These are phyloP conservation scores for Tuber indicum DNA, from an alignment of 495 filamentous ascomycete genomes.

Conservation along the genomic window DNA sequence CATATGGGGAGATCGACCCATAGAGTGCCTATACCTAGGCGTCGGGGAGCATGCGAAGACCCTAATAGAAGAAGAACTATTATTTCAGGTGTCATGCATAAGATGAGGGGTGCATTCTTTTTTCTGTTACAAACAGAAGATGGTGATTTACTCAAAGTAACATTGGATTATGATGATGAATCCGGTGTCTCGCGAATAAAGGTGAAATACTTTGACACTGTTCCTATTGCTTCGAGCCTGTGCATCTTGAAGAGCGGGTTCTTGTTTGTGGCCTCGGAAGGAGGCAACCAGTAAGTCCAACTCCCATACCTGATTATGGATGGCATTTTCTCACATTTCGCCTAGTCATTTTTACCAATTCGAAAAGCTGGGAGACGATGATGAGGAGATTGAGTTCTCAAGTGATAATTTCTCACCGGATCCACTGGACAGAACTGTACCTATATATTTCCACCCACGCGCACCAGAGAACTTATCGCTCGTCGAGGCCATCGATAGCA, in stretches of 20 bases:
- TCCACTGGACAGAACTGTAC: conserved; percentile 57
- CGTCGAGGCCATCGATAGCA: conserved; percentile 75
- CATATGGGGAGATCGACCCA: conserved; percentile 88
- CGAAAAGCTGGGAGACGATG: conserved; percentile 94
- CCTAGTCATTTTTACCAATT: conserved; percentile 81
- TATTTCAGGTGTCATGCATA: conserved; percentile 89
- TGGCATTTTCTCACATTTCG: conserved; percentile 12
- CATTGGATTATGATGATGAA: conserved; percentile 83
- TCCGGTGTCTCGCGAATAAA: conserved; percentile 71
- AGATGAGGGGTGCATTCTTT: conserved; percentile 94
- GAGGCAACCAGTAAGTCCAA: conserved; percentile 62
- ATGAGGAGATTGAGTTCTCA: conserved; percentile 74
- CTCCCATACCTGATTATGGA: background rate
- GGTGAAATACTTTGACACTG: conserved; percentile 97
- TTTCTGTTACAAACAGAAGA: conserved; percentile 93
- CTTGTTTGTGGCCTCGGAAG: conserved; percentile 85
- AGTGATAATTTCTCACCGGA: conserved; percentile 79
- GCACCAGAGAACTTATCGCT: conserved; percentile 73
- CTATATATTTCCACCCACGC: conserved; percentile 78
- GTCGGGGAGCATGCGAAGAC: conserved; percentile 81
- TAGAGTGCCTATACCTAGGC: conserved; percentile 79
- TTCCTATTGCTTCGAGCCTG: conserved; percentile 76
- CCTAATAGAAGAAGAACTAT: conserved; percentile 82
- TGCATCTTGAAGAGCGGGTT: conserved; percentile 95
- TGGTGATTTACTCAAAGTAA: conserved; percentile 95